phyloP scores from a whole-genome alignment of 2,329 filamentous ascomycete genomes.

The Trichoderma simmonsii region DNA sequence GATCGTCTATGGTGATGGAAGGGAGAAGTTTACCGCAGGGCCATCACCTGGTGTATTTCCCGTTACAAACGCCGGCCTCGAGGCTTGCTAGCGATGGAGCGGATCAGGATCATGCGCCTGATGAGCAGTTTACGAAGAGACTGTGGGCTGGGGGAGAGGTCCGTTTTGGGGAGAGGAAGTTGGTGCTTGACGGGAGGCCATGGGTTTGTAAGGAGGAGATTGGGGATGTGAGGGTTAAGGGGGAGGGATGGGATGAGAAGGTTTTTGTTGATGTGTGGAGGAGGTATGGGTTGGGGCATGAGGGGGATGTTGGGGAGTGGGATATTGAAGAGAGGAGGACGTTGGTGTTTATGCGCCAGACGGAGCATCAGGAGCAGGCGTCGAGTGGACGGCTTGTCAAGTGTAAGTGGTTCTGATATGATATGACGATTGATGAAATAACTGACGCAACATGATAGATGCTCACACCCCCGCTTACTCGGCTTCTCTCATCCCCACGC shows the following conservation, averaged over 20 bases:
- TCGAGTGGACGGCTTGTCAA: slow-evolving; percentile 26
- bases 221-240: slow-evolving; percentile 36
- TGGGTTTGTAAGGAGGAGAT: slow-evolving; percentile 48
- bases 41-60: slow-evolving; percentile 87
- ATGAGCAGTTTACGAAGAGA: slow-evolving; percentile 66
- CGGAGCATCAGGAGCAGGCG: slow-evolving; percentile 21
- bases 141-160: slow-evolving; percentile 88
- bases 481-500: slow-evolving; percentile 61
- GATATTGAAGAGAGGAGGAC: slow-evolving; percentile 47
- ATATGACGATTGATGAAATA: background rate
- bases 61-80: slow-evolving; percentile 60
- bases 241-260: slow-evolving; percentile 42
- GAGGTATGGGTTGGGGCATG: slow-evolving; percentile 38
- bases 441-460: slow-evolving; percentile 26
- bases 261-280: slow-evolving; percentile 52
- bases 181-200: slow-evolving; percentile 39
- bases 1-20: background rate
- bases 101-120: slow-evolving; percentile 74
- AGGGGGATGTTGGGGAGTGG: slow-evolving; percentile 23
- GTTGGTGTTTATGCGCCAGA: slow-evolving; percentile 51
- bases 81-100: slow-evolving; percentile 77
- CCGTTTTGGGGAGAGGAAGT: slow-evolving; percentile 39
- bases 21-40: slow-evolving; percentile 48
- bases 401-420: slow-evolving; percentile 24
- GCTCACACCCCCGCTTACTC: slow-evolving; percentile 36